Evolutionary conservation across 2,329 filamentous ascomycete genomes (phyloP).

Genomic region (Ascochyta koolunga): DNA sequence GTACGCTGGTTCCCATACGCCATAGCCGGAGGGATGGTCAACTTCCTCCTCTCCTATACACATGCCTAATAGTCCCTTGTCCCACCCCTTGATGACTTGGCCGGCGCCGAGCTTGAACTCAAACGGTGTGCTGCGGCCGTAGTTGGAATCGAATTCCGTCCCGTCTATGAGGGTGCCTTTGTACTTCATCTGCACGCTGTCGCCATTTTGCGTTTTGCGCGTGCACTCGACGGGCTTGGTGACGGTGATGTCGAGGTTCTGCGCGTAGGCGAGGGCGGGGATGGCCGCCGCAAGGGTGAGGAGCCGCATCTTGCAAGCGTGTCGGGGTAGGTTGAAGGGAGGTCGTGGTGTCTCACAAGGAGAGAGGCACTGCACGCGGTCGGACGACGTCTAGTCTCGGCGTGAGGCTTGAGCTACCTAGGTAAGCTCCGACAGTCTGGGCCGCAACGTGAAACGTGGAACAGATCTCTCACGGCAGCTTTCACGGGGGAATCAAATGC

Average conservation of each 20-base stretch:
- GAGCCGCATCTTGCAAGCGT: constrained; percentile 37
- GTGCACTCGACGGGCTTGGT: constrained; percentile 51
- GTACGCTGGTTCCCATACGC: constrained; percentile 79
- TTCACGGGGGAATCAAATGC: not conserved
- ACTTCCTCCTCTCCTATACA: constrained; percentile 86
- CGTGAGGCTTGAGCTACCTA: not conserved
- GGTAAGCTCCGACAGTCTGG: constrained; percentile 11
- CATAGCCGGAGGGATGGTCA: constrained; percentile 87
- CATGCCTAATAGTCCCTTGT: constrained; percentile 88
- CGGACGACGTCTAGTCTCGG: constrained; percentile 8
- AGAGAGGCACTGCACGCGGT: not conserved
- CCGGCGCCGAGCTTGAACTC: constrained; percentile 79
- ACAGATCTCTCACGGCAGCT: not conserved
- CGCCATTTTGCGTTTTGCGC: constrained; percentile 54
- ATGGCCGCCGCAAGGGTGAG: constrained; percentile 32
- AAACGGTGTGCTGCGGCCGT: constrained; percentile 78
- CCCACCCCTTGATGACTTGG: constrained; percentile 93
- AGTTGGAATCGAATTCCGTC: constrained; percentile 81
- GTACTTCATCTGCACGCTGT: constrained; percentile 57
- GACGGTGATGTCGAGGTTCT: constrained; percentile 50
- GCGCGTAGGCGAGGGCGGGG: constrained; percentile 28
- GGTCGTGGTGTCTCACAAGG: not conserved
- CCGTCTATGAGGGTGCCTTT: constrained; percentile 64
- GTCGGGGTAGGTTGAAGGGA: not conserved
- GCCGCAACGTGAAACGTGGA: constrained; percentile 12